Evolutionary conservation across 108 stramenopile species (phyloP).

Genomic region (Cyclotella choctawhatcheeana): DNA sequence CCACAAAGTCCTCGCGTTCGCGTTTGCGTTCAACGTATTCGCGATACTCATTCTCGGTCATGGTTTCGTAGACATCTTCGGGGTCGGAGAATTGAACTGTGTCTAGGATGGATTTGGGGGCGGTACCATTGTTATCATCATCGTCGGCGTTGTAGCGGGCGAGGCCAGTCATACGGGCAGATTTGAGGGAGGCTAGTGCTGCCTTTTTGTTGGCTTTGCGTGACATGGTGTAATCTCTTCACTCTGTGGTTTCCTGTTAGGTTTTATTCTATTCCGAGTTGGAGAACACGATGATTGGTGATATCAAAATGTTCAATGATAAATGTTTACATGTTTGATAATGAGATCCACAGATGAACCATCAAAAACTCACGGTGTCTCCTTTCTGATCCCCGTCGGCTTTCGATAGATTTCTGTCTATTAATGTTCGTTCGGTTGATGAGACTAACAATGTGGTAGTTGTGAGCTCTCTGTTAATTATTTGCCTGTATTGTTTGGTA

Average conservation of each 20-base stretch:
- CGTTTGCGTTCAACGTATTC: slow-evolving; percentile 82
- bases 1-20: slow-evolving; percentile 97
- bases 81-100: slow-evolving; percentile 41
- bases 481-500: no score
- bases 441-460: no score
- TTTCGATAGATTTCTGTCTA: no score
- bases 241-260: no score
- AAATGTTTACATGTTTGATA: not conserved
- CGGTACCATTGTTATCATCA: slow-evolving; percentile 28
- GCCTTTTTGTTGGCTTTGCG: slow-evolving; percentile 22
- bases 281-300: no score
- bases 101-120: slow-evolving; percentile 22
- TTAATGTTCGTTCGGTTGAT: no score
- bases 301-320: no score
- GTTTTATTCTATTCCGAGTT: no score
- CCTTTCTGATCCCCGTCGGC: no score
- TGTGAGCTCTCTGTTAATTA: no score
- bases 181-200: slow-evolving; percentile 45
- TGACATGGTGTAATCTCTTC: slow-evolving; percentile 6
- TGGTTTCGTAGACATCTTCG: slow-evolving; percentile 89
- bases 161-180: slow-evolving; percentile 12
- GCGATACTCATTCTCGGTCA: slow-evolving; percentile 90
- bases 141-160: slow-evolving; percentile 41
- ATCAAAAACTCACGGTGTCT: no score
- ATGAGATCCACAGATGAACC: no score